These are phyloP conservation scores for Blastobotrys arbuscula DNA, from an alignment of 1,139 yeast species.

Conservation along the genomic window DNA sequence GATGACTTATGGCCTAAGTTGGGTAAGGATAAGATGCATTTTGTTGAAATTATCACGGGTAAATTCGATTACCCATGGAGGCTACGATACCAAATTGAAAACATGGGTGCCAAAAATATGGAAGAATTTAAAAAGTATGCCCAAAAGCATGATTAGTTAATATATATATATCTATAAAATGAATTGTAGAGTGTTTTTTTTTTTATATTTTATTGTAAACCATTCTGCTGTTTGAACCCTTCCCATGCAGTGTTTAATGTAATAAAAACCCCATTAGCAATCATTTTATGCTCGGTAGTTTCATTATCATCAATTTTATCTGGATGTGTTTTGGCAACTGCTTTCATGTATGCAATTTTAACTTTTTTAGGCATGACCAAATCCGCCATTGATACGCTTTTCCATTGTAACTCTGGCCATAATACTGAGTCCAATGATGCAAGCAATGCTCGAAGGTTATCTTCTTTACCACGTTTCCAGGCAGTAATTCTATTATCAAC, in stretches of 20 bases:
- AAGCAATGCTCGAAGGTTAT: constrained; percentile 68
- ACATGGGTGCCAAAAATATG: constrained; percentile 26
- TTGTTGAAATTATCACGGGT: constrained; percentile 56
- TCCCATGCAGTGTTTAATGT: constrained; percentile 91
- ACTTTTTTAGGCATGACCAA: constrained; percentile 89
- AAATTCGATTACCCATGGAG: constrained; percentile 59
- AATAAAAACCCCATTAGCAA: constrained; percentile 84
- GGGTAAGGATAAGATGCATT: constrained; percentile 39
- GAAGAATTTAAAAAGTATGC: constrained; percentile 25
- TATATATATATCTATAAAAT: too few species aligned
- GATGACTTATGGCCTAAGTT: constrained; percentile 36
- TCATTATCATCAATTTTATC: constrained; percentile 64
- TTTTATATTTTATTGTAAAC: constrained; percentile 34
- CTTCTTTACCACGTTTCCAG: constrained; percentile 76
- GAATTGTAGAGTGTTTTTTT: too few species aligned
- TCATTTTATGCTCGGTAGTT: constrained; percentile 66
- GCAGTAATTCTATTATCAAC: constrained; percentile 48
- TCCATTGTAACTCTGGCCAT: constrained; percentile 60
- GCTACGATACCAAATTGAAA: constrained; percentile 32
- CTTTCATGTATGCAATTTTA: constrained; percentile 82
- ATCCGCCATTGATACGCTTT: constrained; percentile 60
- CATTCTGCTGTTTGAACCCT: constrained; percentile 57
- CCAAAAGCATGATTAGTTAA: constrained; percentile 16
- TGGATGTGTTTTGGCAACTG: constrained; percentile 90
- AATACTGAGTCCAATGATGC: constrained; percentile 60